Base-by-base conservation (phyloP, 345 rosid genomes). In the Dovyalis caffra region DNA sequence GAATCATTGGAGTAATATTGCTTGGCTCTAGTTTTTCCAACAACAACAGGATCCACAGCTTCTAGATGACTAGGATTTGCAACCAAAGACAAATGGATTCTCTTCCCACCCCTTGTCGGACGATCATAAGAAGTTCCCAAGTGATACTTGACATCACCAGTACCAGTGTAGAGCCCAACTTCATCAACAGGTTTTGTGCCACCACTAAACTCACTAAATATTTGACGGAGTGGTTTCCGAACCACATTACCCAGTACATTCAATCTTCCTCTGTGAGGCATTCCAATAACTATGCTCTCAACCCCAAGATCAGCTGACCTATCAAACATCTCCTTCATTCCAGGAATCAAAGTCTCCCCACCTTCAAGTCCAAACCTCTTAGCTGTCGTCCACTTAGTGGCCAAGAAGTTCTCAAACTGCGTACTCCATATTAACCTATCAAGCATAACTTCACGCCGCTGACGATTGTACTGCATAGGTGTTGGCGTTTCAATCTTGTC, bases 321-420 rank as follows among this genome's bases (percentile, higher is more conserved):
- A 72, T 91, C 97, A 64, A 91, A 91, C 94, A 91, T 91, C 80
- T 91, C 94, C 83, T 91, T 90, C 97, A 91, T 91, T 2, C 97
- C 97, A 76, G 94, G 91, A 77, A 91, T 91, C 85, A 90, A 80
- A 77, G 94, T 90, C 85, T 91, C 97, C 1, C 90, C 92, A 74
- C 97, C 97, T 86, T 91, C 97, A n/a, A 91, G 94, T 71, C 97
- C 97, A 79, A 91, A 90, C 68, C 97, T 83, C 81, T 91, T 91
- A 8, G 97, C 94, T 0, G 97, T 76, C n/a, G 92, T 91, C 97
- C 94, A 90, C 84, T 91, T 91, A 16, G 89, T 77, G 49, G 92
- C 97, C 92, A 91, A 78, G 87, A 91, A 91, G 85, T 91, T 91
- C 78, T 91, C 97, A 86, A 92, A 92, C 69, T 88, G 90, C 3